Conservation (phyloP, 306 rosid genomes). For the Luffa aegyptiaca region DNA sequence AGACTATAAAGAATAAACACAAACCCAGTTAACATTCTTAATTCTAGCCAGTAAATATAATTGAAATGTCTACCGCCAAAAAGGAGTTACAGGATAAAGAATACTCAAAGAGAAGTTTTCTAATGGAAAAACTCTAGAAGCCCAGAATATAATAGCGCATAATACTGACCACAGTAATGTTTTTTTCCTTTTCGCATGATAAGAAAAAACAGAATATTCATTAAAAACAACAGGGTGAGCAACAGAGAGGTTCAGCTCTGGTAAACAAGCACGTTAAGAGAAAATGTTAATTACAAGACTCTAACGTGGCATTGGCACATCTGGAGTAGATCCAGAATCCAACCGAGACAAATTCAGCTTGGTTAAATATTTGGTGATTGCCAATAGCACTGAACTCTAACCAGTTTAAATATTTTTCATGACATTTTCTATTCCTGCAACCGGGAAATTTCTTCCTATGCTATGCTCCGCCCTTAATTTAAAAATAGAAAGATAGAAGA, state of each 20-base stretch:
- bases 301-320: neutral
- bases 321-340: neutral
- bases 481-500: neutral
- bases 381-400: neutral
- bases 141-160: no score
- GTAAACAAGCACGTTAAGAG: neutral
- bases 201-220: neutral
- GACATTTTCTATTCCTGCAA: neutral
- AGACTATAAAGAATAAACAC: neutral
- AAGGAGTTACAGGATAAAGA: neutral
- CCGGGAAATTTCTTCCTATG: neutral
- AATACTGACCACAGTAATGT: neutral
- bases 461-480: neutral
- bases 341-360: neutral
- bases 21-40: neutral
- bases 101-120: neutral
- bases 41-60: neutral
- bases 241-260: neutral
- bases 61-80: neutral
- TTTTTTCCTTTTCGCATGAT: neutral
- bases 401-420: neutral
- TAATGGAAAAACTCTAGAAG: neutral
- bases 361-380: neutral
- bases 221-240: neutral
- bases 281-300: neutral